Base-by-base conservation (phyloP, 2,329 filamentous ascomycete species). In the Rhynchosporium graminicola region DNA sequence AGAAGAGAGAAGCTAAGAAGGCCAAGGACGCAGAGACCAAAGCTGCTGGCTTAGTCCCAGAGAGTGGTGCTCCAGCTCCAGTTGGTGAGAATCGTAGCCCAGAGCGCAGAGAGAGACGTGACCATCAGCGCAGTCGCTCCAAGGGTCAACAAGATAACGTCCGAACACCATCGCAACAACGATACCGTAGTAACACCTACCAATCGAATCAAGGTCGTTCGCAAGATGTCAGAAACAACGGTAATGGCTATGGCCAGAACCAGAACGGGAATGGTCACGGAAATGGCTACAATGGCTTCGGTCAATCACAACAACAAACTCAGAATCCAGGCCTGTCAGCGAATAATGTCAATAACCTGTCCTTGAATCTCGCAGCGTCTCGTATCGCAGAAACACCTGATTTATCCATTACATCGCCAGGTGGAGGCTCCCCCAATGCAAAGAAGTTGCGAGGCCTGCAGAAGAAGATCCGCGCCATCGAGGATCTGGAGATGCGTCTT, bases 381-480 rank as follows among this genome's bases (percentile, higher is more conserved):
- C 66, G 60, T 38, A 43, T 50, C 36, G 63, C 52, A 42, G 63
- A 67, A 4, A 66, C 75, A 4, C 80, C 81, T 2, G 79, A 82
- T 51, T 75, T 83, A 1, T 84, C 82, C 9, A 77, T 85, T 48
- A 83, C 80, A 9, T 81, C 80, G 15, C 75, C 85, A 68, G 75
- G 79, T 69, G 74, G 84, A 79, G 81, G 88, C 77, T 81, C 79
- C 69, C 87, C 90, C n/a, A 86, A 90, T 65, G 92, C 96, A 50
- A 99, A 98, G 86, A 99, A 98, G 82, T 85, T 97, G 65, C 84
- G 95, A 61, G 91, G 91, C 63, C 82, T 99, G 66, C 83, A 97
- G 76, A 99, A 99, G 85, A 99, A 99, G 84, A 90, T 99, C 66
- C 87, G 95, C 26, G 95, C 95, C 10, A 99, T 99, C 74, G 95